Conservation (phyloP, 2,329 filamentous ascomycete genomes). For the Aspergillus fijiensis region DNA sequence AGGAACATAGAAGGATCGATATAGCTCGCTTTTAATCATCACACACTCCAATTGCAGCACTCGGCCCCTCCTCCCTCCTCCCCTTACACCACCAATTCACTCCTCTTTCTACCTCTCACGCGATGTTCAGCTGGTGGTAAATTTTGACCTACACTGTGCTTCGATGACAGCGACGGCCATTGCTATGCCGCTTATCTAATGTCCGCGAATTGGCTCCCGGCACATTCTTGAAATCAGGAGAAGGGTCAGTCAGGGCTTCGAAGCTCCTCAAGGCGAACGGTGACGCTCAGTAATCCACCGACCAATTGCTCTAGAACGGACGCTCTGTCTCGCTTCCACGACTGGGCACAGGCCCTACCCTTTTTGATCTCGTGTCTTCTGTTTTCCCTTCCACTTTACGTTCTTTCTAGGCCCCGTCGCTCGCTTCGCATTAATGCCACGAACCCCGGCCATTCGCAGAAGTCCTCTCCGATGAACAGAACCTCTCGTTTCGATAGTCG, state of each 20-base stretch:
- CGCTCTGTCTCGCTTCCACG: neutral
- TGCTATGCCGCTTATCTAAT: neutral
- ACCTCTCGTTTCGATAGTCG: constrained; percentile 18
- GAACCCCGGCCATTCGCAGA: neutral
- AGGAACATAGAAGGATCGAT: neutral
- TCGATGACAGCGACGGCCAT: neutral
- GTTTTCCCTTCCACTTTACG: neutral
- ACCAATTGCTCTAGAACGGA: neutral
- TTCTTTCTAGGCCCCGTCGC: neutral
- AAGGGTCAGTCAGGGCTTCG: neutral
- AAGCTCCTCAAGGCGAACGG: neutral
- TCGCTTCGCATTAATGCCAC: constrained; percentile 8
- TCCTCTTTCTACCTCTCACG: constrained; percentile 11
- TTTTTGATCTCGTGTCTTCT: neutral
- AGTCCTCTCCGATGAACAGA: constrained; percentile 12
- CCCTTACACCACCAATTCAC: constrained; percentile 8
- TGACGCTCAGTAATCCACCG: neutral
- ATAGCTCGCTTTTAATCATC: neutral
- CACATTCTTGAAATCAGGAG: neutral
- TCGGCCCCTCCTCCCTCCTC: neutral
- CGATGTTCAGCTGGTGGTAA: constrained; percentile 20
- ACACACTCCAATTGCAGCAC: neutral
- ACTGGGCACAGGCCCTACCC: neutral
- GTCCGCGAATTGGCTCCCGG: neutral
- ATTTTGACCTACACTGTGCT: constrained; percentile 10